Evolutionary conservation across 2,329 filamentous ascomycete genomes (phyloP), one percentile per base, ranked within the genome.

Genomic region (Juglanconis juglandina): DNA sequence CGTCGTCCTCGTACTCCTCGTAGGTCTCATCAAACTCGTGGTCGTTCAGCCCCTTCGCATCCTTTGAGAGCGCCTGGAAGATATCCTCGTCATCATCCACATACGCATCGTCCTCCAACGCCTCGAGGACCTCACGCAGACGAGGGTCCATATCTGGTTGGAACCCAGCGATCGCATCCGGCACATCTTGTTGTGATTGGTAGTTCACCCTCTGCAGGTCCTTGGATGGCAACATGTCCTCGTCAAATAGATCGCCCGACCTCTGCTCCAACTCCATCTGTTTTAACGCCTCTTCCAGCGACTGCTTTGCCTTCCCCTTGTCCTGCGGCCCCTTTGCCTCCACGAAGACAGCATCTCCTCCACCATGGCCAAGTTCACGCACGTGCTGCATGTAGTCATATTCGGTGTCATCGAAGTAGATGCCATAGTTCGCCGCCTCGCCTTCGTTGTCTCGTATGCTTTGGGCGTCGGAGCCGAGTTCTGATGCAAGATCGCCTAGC

Each of bases 371-470:
- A n/a, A 99, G 78, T 68, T 98, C 95, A 58, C 92, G 89, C 82
- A 99, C 80, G 76, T 99, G 95, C 75, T 99, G 95, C 95, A 99
- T 99, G 78, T 99, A 99, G 76, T 99, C 95, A 76, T 99, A 99
- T 70, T 91, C 85, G 65, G 91, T 89, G 76, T 99, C 95, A 75
- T 99, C 96, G 74, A 84, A 99, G 80, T 90, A 99, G 65, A 99
- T 86, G 65, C 95, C 95, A 75, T 97, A 87, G 73, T 90, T 91
- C 66, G 96, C 95, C 8, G 96, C 95, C 77, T 99, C 93, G 68
- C 96, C 96, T 76, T 99, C 95, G 73, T 99, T 98, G 59, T 86
- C 84, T 67, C 93, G 87, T 66, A 96, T 86, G 62, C 77, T 77
- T 47, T 81, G 79, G 30, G 82, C 80, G 37, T 88, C 86, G 39